These are phyloP conservation scores for Digitaria exilis DNA, from an alignment of 202 grass and related monocot species.

Conservation along the genomic window DNA sequence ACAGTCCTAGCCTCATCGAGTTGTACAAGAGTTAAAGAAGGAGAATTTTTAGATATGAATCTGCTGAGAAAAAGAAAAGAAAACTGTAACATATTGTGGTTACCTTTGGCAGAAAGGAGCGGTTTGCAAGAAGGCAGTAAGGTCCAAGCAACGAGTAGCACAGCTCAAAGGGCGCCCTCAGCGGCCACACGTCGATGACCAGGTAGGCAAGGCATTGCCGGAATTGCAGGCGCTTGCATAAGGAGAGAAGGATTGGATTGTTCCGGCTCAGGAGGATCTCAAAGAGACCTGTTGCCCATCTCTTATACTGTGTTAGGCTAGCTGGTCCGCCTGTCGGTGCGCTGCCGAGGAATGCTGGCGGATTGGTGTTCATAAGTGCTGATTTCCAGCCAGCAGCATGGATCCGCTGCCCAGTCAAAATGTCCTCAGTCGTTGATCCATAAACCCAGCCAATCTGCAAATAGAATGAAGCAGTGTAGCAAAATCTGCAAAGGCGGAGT, in stretches of 20 bases:
- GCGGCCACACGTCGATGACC: neutral
- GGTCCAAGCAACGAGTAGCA: slow-evolving; percentile 51
- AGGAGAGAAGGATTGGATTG: slow-evolving; percentile 30
- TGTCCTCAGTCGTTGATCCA: slow-evolving; percentile 66
- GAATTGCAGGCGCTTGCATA: slow-evolving; percentile 30
- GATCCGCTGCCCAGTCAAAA: slow-evolving; percentile 51
- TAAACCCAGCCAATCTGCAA: slow-evolving; percentile 70
- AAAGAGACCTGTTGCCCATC: slow-evolving; percentile 56
- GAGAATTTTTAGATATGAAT: neutral
- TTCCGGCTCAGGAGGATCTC: slow-evolving; percentile 56
- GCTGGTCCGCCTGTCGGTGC: slow-evolving; percentile 52
- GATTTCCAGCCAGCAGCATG: slow-evolving; percentile 60
- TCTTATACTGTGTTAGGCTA: slow-evolving; percentile 61
- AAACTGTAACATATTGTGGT: neutral
- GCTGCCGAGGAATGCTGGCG: slow-evolving; percentile 50
- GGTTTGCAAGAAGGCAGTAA: slow-evolving; percentile 52
- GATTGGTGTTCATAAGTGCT: slow-evolving; percentile 18
- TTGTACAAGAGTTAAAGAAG: neutral
- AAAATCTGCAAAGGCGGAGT: neutral
- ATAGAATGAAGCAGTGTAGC: neutral
- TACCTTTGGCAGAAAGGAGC: slow-evolving; percentile 60
- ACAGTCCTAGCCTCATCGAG: neutral
- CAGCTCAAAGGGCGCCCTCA: slow-evolving; percentile 46
- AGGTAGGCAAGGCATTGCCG: slow-evolving; percentile 54
- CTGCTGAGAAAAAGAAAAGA: neutral